Evolutionary conservation across 345 rosid genomes (phyloP), one percentile per base, ranked within the genome.

Genomic region (Linum trigynum): DNA sequence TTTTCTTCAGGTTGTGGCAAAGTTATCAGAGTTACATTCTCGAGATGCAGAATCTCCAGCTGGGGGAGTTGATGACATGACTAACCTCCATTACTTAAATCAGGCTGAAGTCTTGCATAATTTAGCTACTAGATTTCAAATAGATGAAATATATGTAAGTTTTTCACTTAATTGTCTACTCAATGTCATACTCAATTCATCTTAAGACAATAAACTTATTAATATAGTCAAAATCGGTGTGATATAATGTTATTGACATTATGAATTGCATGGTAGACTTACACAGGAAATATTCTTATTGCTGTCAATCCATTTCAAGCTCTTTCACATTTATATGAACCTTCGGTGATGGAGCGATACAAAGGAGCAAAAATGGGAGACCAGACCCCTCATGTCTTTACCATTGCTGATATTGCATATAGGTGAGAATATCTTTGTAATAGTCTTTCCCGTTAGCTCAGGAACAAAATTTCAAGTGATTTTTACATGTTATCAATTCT

Each of bases 31-130:
- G 65, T 48, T 91, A 14, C 59, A 83, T 67, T 87, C 86, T 2
- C 81, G 72, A 66, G 98, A 91, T 56, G 67, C 35, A 69, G 98
- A 91, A 55, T 80, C 83, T 73, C 84, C 83, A 37, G 75, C 69
- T 51, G 89, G 77, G 42, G 96, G 98, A 68, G 80, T 89, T 51
- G 98, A 91, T 76, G 98, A 91, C 86, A 91, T 91, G 98, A 91
- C 95, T 45, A 81, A 78, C 73, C 74, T 91, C 40, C 81, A 89
- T 5, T 91, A 89, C 68, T 74, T 91, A 65, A 87, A 91, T 55
- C 96, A 91, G 82, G 95, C 98, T n/a, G 90, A 83, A 36, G 90
- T 91, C 70, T 74, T 91, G 50, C 82, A 85, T 39, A 91, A 89
- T 74, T 75, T 91, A 78, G 81, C 81, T 0, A 74, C 70, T 42